phyloP scores from a whole-genome alignment of 2,329 filamentous ascomycete genomes.

The Epichloe baconii region DNA sequence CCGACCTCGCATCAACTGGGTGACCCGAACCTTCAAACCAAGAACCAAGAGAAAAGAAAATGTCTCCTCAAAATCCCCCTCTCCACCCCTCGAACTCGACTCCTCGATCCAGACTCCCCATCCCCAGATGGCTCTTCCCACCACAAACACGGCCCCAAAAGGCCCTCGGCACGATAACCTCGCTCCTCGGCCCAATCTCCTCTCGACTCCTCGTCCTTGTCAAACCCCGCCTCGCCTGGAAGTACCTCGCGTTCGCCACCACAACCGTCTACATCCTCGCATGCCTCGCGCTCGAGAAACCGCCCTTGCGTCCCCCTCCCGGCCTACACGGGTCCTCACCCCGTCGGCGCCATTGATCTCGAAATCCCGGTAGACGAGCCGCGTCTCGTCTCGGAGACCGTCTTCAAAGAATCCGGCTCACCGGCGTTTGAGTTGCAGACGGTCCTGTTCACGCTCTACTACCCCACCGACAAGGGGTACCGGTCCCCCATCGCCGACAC shows the following conservation, averaged over 20 bases:
- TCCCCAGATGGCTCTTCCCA: constrained; percentile 2
- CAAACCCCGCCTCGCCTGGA: neutral
- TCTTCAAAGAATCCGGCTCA: constrained; percentile 20
- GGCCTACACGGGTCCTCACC: constrained; percentile 28
- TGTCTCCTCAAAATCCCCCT: neutral
- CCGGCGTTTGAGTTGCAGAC: constrained; percentile 33
- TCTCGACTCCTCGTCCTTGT: neutral
- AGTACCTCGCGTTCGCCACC: neutral
- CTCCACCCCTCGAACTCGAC: constrained; percentile 3
- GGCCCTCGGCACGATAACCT: neutral
- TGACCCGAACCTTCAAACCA: neutral
- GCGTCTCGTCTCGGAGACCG: constrained; percentile 17
- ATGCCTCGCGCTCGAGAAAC: constrained; percentile 25
- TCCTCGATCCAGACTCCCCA: constrained; percentile 3
- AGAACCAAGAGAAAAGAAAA: neutral
- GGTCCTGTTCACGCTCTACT: constrained; percentile 37
- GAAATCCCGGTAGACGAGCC: constrained; percentile 28
- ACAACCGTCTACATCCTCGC: constrained; percentile 22
- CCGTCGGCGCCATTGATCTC: constrained; percentile 34
- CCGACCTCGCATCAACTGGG: neutral
- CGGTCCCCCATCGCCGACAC: constrained; percentile 19
- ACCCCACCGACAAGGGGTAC: constrained; percentile 20
- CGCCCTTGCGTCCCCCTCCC: constrained; percentile 31
- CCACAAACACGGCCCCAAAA: neutral
- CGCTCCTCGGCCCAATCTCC: neutral